Evolutionary conservation across 805 yeast genomes (phyloP).

Genomic region (Candida michaelii): DNA sequence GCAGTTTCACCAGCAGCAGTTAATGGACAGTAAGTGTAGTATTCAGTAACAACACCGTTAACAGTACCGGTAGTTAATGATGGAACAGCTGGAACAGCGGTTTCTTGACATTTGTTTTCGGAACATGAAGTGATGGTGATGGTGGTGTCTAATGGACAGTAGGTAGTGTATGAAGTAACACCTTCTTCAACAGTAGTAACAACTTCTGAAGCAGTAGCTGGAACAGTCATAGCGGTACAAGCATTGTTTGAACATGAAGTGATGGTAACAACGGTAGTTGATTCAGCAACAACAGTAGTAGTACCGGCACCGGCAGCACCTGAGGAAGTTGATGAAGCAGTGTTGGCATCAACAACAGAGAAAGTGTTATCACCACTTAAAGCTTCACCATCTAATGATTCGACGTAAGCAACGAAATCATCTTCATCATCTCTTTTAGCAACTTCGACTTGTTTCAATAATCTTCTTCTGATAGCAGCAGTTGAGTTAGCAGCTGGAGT

Average conservation of each 20-base stretch:
- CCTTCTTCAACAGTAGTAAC: constrained; percentile 19
- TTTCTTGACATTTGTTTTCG: constrained; percentile 27
- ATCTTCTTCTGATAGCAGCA: constrained; percentile 41
- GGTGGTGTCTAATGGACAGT: constrained; percentile 24
- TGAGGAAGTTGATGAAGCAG: constrained; percentile 17
- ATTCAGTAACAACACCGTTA: constrained; percentile 24
- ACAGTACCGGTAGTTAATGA: constrained; percentile 27
- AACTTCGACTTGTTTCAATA: constrained; percentile 23
- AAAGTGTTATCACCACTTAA: constrained; percentile 31
- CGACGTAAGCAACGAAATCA: constrained; percentile 23
- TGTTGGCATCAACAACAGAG: constrained; percentile 17
- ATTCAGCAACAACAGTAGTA: constrained; percentile 20
- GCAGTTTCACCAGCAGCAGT: constrained; percentile 12
- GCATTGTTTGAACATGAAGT: constrained; percentile 35
- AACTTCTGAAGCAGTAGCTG: constrained; percentile 22
- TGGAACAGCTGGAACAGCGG: constrained; percentile 31
- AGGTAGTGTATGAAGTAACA: constrained; percentile 17
- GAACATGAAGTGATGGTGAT: constrained; percentile 38
- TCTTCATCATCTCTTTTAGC: constrained; percentile 33
- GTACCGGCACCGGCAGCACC: constrained; percentile 15
- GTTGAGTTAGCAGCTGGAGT: constrained; percentile 39
- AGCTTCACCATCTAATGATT: constrained; percentile 18
- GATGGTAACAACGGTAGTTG: constrained; percentile 32
- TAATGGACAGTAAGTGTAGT: constrained; percentile 38
- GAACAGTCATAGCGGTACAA: constrained; percentile 29